Evolutionary conservation across 2,329 filamentous ascomycete genomes (phyloP).

Genomic region (Fusarium circinatum): DNA sequence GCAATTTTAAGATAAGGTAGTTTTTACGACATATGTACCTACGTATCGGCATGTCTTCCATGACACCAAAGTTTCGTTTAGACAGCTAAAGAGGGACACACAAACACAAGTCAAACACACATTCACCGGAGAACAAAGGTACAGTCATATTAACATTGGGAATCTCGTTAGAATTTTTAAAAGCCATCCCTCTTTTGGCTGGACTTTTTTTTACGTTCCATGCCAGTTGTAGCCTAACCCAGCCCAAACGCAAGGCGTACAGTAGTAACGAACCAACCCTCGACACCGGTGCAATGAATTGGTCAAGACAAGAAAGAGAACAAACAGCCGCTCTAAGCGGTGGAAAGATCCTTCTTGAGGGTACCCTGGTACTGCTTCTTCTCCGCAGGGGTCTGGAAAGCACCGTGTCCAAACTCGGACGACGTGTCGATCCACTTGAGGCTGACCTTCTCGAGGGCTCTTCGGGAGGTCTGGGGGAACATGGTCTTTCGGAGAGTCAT

Average conservation of each 20-base stretch:
- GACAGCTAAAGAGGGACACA: neutral
- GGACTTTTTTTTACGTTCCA: slow-evolving; percentile 50
- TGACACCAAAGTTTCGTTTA: neutral
- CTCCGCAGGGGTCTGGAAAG: slow-evolving; percentile 98
- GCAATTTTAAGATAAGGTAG: neutral
- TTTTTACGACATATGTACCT: neutral
- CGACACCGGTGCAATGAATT: slow-evolving; percentile 64
- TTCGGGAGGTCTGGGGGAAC: slow-evolving; percentile 95
- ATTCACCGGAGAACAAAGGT: slow-evolving; percentile 22
- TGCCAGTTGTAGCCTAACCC: slow-evolving; percentile 51
- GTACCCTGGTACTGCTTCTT: slow-evolving; percentile 98
- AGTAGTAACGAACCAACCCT: slow-evolving; percentile 54
- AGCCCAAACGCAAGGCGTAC: slow-evolving; percentile 49
- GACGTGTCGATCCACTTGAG: slow-evolving; percentile 99
- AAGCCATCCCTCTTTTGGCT: slow-evolving; percentile 49
- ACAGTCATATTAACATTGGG: slow-evolving; percentile 46
- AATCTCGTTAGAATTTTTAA: slow-evolving; percentile 50
- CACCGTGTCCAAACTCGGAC: slow-evolving; percentile 99
- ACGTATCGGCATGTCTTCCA: neutral
- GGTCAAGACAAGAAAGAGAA: slow-evolving; percentile 58
- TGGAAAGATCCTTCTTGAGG: slow-evolving; percentile 93
- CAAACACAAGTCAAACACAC: neutral
- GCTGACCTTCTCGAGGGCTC: slow-evolving; percentile 97
- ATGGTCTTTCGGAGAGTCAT: slow-evolving; percentile 99
- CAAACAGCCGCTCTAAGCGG: slow-evolving; percentile 53